Percentiles rank a stretch among this genome's conserved stretches.
phyloP scores from a whole-genome alignment of 2,329 filamentous ascomycete genomes.

The Dactylellina sp. region DNA sequence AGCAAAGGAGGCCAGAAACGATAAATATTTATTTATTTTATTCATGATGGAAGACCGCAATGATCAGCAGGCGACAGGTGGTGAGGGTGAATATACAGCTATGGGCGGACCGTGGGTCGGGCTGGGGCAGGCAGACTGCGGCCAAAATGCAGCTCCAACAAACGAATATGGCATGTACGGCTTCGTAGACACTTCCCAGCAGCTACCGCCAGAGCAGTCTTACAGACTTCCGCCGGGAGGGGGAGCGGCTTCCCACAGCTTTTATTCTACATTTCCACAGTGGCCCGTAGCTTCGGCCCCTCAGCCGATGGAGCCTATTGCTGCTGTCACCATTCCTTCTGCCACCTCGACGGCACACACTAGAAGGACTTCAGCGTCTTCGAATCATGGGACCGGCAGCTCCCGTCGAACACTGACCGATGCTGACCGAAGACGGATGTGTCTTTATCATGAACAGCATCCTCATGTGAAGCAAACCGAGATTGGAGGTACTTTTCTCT shows the following conservation, averaged over 20 bases:
- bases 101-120: conserved; percentile 57
- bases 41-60: conserved; percentile 55
- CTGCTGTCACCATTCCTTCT: conserved; percentile 63
- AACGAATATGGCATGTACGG: conserved; percentile 57
- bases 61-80: conserved; percentile 45
- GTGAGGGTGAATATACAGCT: conserved; percentile 56
- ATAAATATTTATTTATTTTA: conserved; percentile 4
- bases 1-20: conserved; percentile 11
- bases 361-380: conserved; percentile 69
- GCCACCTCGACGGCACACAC: conserved; percentile 69
- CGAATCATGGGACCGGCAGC: conserved; percentile 70
- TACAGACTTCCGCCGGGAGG: conserved; percentile 42
- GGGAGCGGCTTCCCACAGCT: conserved; percentile 42
- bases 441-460: conserved; percentile 89
- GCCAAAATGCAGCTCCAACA: conserved; percentile 53
- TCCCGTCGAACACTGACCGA: conserved; percentile 90
- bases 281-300: conserved; percentile 50
- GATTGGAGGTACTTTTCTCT: conserved; percentile 79
- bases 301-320: conserved; percentile 47
- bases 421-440: conserved; percentile 91
- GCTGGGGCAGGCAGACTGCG: conserved; percentile 45
- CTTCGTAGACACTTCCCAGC: conserved; percentile 51
- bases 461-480: conserved; percentile 93
- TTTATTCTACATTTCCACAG: conserved; percentile 49
- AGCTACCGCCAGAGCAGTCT: conserved; percentile 42